Base-by-base conservation (phyloP, 2,329 filamentous ascomycete species). In the Epichloe baconii region DNA sequence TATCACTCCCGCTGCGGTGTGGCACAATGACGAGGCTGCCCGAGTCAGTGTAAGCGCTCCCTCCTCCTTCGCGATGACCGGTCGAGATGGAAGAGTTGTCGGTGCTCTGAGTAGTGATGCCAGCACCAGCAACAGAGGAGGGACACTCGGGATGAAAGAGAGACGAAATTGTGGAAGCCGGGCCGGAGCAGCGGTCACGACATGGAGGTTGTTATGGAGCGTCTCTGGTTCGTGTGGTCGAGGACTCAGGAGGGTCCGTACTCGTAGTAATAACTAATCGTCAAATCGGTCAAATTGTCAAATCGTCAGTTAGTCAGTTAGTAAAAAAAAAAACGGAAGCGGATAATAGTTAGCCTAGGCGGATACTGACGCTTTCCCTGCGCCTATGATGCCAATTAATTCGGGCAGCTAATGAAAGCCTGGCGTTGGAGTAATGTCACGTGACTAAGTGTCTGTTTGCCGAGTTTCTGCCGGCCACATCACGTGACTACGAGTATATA, bases 41-140 rank as follows among this genome's bases (percentile, higher is more conserved):
- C 23, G 42, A 23, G 41, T 52, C 35, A 26, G 15, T 34, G 44
- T 50, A 12, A 37, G 52, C 56, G 47, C 55, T 68, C 67, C 67
- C 67, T 68, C 67, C 67, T 66, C 67, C 58, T 56, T 62, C 61
- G 54, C 59, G 52, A 53, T 49, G 56, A 57, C 57, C 54, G 56
- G 53, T 62, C 54, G 56, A 54, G 49, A 49, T 52, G 52, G 56
- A 57, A 53, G 55, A 54, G 52, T 57, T 54, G 55, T 59, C 46
- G 52, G 53, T 50, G 55, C 51, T 52, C 36, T 47, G 41, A 53
- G 52, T 48, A 47, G 58, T 57, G 53, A 51, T 54, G 54, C 58
- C 59, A 58, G 62, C 54, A 58, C 59, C 57, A 55, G 61, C 60
- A 62, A 59, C 61, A 58, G 67, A 70, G 68, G 68, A 71, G 68